Evolutionary conservation across 2,329 filamentous ascomycete species (phyloP).

Genomic region (Talaromyces verruculosus): DNA sequence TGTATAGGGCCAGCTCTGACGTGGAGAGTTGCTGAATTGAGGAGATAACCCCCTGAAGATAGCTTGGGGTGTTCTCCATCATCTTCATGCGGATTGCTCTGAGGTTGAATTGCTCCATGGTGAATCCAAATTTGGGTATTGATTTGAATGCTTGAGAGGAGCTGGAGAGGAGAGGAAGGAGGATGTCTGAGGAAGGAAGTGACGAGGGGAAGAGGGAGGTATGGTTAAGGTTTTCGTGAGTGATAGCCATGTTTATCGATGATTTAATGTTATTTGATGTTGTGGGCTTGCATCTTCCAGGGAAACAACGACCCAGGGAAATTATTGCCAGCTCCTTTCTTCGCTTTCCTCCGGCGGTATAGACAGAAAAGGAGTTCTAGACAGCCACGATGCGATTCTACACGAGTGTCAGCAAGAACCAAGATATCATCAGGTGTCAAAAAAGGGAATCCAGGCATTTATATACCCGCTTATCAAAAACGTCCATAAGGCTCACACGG

Average conservation of each 20-base stretch:
- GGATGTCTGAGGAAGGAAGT: conserved; percentile 12
- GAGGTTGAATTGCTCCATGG: not conserved
- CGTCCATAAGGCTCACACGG: conserved; percentile 2
- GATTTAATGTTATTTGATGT: not conserved
- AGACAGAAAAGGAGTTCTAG: not conserved
- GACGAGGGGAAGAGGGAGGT: conserved; percentile 1
- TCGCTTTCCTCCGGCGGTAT: not conserved
- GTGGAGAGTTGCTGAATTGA: not conserved
- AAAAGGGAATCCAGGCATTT: not conserved
- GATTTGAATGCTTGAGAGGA: not conserved
- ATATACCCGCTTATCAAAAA: not conserved
- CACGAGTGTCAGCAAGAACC: not conserved
- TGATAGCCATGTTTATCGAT: not conserved
- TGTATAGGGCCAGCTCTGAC: not conserved
- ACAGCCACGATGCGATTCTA: not conserved
- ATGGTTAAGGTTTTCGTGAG: not conserved
- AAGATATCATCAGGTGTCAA: not conserved
- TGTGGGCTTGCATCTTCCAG: not conserved
- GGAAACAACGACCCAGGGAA: not conserved
- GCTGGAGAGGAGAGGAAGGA: conserved; percentile 15
- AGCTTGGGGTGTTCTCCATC: not conserved
- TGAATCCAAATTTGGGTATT: not conserved
- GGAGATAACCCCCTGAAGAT: not conserved
- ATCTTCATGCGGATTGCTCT: not conserved
- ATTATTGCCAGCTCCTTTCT: not conserved